These are phyloP conservation scores for Antitrichia curtipendula DNA, from an alignment of 225 moss, liverwort and hornwort species.

Conservation along the genomic window DNA sequence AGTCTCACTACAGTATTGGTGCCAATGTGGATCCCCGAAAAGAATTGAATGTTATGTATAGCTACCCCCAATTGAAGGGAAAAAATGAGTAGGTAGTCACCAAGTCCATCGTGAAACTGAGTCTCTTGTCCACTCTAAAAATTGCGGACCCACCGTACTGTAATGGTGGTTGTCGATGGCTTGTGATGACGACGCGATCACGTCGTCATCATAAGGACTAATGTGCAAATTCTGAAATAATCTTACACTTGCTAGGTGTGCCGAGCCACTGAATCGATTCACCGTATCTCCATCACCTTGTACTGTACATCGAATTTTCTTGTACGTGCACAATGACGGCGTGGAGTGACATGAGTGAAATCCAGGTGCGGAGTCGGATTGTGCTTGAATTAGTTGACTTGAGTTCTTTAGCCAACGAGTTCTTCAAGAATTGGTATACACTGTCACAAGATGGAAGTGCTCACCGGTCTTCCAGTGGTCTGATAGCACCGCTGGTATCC, in stretches of 20 bases:
- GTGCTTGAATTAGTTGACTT: neutral
- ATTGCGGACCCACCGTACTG: neutral
- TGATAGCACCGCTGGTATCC: slow-evolving; percentile 9
- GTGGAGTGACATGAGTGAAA: neutral
- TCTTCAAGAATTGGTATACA: neutral
- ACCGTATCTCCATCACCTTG: neutral
- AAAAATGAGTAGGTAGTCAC: neutral
- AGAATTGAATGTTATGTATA: neutral
- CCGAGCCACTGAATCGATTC: neutral
- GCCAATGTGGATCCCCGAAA: neutral
- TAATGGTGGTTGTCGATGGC: neutral
- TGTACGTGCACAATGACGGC: neutral
- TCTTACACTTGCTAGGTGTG: neutral
- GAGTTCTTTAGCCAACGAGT: neutral
- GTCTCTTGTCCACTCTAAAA: neutral
- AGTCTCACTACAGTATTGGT: neutral
- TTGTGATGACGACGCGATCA: neutral
- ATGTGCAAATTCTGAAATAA: neutral
- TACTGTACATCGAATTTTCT: neutral
- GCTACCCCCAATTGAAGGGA: neutral
- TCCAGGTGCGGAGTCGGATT: neutral
- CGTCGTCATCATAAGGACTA: neutral
- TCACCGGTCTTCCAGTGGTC: slow-evolving; percentile 36
- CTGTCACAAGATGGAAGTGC: neutral
- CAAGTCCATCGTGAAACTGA: neutral